Evolutionary conservation across 2,329 filamentous ascomycete species (phyloP), one percentile per base, ranked within the genome.

Genomic region (Fusarium lateritium): DNA sequence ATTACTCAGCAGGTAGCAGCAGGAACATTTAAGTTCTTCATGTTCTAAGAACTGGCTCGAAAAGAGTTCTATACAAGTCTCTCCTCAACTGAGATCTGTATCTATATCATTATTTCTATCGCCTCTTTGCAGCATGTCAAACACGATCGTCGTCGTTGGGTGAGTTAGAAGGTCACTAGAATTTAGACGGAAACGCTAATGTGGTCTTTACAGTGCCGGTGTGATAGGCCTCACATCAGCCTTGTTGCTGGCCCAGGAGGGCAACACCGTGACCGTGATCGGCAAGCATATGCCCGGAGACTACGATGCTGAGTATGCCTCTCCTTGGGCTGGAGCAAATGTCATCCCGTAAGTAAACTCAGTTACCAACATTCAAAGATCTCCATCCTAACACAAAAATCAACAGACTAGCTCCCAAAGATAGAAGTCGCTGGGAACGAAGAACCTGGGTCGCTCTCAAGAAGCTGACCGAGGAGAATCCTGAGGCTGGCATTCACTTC

Each of bases 261-360:
- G 74, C 10, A 83, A 85, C 58, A 76, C 64, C n/a, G 78, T 97
- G 68, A 94, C 92, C 0, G 83, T 97, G 31, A 83, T 94, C 24
- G 91, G 93, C 6, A 97, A 95, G 75, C 92, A 97, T 76, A 96
- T 97, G 91, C 94, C 94, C 0, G 94, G 94, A 26, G 94, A 98
- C 81, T 96, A 94, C 78, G 92, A 95, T 70, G 91, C 94, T 68
- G 92, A 97, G 82, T 98, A 97, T 78, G 91, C 93, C 1, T 97
- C 93, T 4, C 94, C 93, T 1, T 97, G 93, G 92, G 94, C 94
- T 3, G 94, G 94, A 17, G 94, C 93, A 65, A 95, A 96, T 75
- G 90, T 89, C 74, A 78, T 91, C 55, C 93, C 92, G 90, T 92
- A 73, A 66, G 89, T 83, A 17, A 17, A 3, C 4, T 1, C 21